Conservation (phyloP, 768 basidiomycete genomes). For the Mycena chlorophos region DNA sequence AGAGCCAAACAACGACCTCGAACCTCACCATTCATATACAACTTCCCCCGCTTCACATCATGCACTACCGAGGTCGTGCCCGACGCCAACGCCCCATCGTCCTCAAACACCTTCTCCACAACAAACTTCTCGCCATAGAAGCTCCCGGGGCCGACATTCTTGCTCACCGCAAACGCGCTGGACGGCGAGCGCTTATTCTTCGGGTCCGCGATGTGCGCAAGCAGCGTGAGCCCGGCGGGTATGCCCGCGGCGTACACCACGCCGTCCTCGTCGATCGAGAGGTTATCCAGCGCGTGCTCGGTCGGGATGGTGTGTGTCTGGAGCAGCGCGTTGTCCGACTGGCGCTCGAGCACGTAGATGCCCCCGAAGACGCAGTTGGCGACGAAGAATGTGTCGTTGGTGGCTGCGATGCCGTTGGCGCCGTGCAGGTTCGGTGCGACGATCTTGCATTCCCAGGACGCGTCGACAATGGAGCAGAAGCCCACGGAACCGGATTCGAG, state of each 20-base stretch:
- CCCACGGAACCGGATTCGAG: slow-evolving; percentile 51
- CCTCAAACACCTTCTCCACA: slow-evolving; percentile 66
- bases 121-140: slow-evolving; percentile 63
- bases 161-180: slow-evolving; percentile 51
- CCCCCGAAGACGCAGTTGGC: slow-evolving; percentile 44
- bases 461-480: slow-evolving; percentile 53
- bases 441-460: slow-evolving; percentile 52
- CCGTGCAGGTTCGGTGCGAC: slow-evolving; percentile 51
- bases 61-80: slow-evolving; percentile 59
- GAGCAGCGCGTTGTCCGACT: slow-evolving; percentile 58
- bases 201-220: slow-evolving; percentile 47
- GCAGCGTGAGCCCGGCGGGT: slow-evolving; percentile 38
- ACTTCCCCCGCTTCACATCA: slow-evolving; percentile 46
- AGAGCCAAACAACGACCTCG: background rate
- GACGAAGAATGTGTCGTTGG: slow-evolving; percentile 68
- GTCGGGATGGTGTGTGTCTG: slow-evolving; percentile 52
- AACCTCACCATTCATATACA: slow-evolving; percentile 61
- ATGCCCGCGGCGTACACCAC: slow-evolving; percentile 67
- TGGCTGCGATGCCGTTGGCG: slow-evolving; percentile 61
- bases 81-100: slow-evolving; percentile 58
- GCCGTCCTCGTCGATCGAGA: slow-evolving; percentile 59
- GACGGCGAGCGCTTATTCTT: slow-evolving; percentile 43
- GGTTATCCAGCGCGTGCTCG: slow-evolving; percentile 62
- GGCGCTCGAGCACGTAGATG: slow-evolving; percentile 56
- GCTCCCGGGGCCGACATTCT: slow-evolving; percentile 50